These are phyloP conservation scores for Lasiosphaeria ovina DNA, from an alignment of 495 filamentous ascomycete genomes.

Conservation along the genomic window DNA sequence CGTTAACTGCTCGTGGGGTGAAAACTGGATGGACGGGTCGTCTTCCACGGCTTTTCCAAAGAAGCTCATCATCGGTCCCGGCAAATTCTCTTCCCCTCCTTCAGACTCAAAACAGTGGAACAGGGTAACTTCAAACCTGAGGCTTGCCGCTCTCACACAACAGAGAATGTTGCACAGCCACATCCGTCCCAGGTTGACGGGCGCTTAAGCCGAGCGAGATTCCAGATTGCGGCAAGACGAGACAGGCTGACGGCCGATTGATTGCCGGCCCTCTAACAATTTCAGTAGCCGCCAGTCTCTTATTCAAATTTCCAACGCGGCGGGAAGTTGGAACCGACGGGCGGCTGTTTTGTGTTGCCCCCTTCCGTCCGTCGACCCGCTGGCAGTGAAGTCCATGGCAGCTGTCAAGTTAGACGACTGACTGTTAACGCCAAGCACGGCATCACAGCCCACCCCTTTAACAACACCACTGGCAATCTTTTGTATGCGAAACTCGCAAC, in stretches of 20 bases:
- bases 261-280: conserved; percentile 24
- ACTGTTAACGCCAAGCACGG: not conserved
- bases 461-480: conserved; percentile 2
- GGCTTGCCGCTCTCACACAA: not conserved
- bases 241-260: conserved; percentile 15
- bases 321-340: not conserved
- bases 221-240: not conserved
- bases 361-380: not conserved
- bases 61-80: not conserved
- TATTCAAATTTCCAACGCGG: not conserved
- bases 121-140: not conserved
- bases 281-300: conserved; percentile 23
- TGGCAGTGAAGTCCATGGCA: not conserved
- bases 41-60: not conserved
- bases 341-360: not conserved
- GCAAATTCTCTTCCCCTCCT: not conserved
- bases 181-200: not conserved
- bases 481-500: not conserved
- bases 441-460: not conserved
- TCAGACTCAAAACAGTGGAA: not conserved
- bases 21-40: not conserved
- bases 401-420: not conserved
- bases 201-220: not conserved
- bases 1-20: not conserved
- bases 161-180: not conserved